These are phyloP conservation scores for Fusarium agapanthi DNA, from an alignment of 2,329 filamentous ascomycete genomes.

Conservation along the genomic window DNA sequence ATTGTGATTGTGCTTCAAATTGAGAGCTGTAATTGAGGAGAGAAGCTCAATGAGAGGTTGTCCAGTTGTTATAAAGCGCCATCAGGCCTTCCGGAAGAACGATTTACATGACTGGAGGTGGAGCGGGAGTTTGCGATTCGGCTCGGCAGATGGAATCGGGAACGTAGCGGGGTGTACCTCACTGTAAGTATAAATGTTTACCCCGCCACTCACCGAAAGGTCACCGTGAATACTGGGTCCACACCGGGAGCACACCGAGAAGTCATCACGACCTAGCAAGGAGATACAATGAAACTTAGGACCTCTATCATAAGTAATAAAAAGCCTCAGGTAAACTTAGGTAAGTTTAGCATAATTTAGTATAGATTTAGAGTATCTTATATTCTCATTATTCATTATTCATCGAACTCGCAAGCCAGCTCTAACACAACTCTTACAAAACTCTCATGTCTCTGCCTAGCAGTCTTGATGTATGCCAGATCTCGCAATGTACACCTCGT, in stretches of 20 bases:
- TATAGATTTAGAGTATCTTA: no score
- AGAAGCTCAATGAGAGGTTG: background rate
- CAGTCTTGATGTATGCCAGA: background rate
- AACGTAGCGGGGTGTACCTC: conserved; percentile 21
- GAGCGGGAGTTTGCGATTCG: conserved; percentile 32
- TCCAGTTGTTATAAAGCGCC: conserved; percentile 3
- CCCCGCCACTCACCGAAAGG: conserved; percentile 37
- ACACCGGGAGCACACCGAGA: conserved; percentile 16
- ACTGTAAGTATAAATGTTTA: conserved; percentile 41
- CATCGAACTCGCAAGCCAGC: no score
- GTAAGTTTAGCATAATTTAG: no score
- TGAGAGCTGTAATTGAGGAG: background rate
- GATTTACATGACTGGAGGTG: conserved; percentile 40
- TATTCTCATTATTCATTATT: background rate
- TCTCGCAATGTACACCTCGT: background rate
- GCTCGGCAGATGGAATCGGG: conserved; percentile 46
- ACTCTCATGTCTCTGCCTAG: background rate
- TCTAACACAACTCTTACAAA: background rate
- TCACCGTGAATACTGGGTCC: conserved; percentile 5
- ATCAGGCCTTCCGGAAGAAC: conserved; percentile 37
- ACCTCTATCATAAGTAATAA: rapidly evolving
- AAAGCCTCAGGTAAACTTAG: no score
- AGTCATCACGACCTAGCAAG: background rate
- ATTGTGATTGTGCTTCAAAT: conserved; percentile 33
- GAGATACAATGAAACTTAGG: no score